Base-by-base conservation (phyloP, 202 grass and related monocot genomes). In the Panicum virgatum region DNA sequence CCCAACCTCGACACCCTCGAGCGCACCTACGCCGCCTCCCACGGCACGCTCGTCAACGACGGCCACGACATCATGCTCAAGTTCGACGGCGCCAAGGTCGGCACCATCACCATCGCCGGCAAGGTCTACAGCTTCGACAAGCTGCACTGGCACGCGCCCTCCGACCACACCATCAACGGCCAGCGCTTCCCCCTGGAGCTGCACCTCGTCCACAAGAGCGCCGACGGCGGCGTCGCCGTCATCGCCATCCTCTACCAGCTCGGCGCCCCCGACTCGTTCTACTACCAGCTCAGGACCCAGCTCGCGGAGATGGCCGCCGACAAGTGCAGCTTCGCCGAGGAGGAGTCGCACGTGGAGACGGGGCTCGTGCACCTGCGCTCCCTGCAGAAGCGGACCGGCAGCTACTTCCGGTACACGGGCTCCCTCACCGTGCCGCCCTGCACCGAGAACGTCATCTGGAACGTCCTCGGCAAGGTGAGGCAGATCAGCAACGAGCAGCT, bases 371-470 rank as follows among this genome's bases (percentile, higher is more conserved):
- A 83, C 10, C 65, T 84, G 11, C 58, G 68, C 59, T 72, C 86
- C 6, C 51, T 92, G 67, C 53, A 80, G 68, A 80, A 82, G 71
- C 82, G 78, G 6, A 70, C 77, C 6, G 71, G 57, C 29, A 92
- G 85, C 82, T 92, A 97, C 84, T 97, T 84, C 80, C 72, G 87
- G 46, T 94, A 97, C 48, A 9, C 45, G 5, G 94, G 94, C 5
- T 97, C 94, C 2, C 79, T 94, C 14, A 90, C 91, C n/a, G 86
- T 83, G 47, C 94, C 94, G 26, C 94, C 91, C 1, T 97, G 91
- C 85, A 80, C 80, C 16, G 89, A 97, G 85, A 88, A 90, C 12
- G 84, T 97, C 15, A 16, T 78, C 38, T 94, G 89, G 94, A 97
- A 44, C 82, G 67, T 97, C 45, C 89, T 94, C 9, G 87, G 87